Percentiles rank a stretch among this genome's conserved stretches.
These are phyloP conservation scores for Cadophora malorum DNA, from an alignment of 2,329 filamentous ascomycete genomes.

Conservation along the genomic window DNA sequence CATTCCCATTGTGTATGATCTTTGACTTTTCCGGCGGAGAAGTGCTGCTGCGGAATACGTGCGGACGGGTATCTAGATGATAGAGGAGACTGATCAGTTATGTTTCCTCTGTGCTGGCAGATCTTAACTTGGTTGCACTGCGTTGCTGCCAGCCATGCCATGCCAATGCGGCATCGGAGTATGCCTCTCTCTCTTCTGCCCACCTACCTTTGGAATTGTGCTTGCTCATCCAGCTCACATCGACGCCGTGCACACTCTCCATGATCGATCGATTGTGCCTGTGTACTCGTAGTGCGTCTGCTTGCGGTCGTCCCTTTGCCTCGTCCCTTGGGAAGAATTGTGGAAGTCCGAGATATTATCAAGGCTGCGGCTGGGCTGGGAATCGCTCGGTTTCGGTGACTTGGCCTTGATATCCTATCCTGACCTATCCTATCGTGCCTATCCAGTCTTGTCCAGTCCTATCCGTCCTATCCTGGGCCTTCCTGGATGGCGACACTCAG, in stretches of 20 bases:
- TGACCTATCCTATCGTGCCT: constrained; percentile 5
- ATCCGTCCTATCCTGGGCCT: neutral
- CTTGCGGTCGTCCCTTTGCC: neutral
- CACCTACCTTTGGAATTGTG: constrained; percentile 42
- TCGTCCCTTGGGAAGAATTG: neutral
- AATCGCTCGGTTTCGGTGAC: constrained; percentile 17
- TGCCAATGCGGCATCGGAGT: constrained; percentile 21
- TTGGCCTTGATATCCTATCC: constrained; percentile 4
- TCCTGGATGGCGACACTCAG: constrained; percentile 19
- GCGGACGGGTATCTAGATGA: constrained; percentile 30
- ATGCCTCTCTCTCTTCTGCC: constrained; percentile 5
- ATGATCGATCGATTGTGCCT: constrained; percentile 30
- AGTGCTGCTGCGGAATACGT: constrained; percentile 21
- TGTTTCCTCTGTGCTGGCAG: neutral
- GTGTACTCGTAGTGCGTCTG: neutral
- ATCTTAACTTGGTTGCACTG: constrained; percentile 21
- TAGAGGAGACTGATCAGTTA: constrained; percentile 17
- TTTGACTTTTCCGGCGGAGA: constrained; percentile 31
- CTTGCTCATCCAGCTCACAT: constrained; percentile 46
- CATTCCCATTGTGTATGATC: constrained; percentile 34
- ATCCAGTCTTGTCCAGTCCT: neutral
- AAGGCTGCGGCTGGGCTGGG: constrained; percentile 1
- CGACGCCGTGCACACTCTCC: constrained; percentile 45
- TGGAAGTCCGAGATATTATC: constrained; percentile 22
- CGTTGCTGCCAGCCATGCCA: constrained; percentile 8